These are phyloP conservation scores for Plenodomus biglobosus DNA, from an alignment of 2,329 filamentous ascomycete genomes.

Conservation along the genomic window DNA sequence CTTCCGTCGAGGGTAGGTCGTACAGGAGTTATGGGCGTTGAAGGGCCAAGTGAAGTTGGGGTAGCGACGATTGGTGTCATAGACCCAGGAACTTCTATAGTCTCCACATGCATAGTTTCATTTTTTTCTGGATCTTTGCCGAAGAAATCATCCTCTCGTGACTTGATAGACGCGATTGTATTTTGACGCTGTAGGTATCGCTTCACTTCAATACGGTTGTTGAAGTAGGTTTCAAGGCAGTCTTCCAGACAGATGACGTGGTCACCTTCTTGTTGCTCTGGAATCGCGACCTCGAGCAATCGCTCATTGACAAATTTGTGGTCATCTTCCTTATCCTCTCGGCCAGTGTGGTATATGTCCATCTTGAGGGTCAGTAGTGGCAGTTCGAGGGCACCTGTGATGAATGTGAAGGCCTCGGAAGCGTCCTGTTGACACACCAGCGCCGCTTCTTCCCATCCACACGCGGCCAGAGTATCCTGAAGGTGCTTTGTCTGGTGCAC, in stretches of 20 bases:
- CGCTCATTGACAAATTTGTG: constrained; percentile 95
- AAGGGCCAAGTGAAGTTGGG: constrained; percentile 31
- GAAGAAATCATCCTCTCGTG: constrained; percentile 26
- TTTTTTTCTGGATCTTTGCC: constrained; percentile 40
- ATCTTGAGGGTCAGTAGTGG: constrained; percentile 89
- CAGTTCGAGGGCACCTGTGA: constrained; percentile 84
- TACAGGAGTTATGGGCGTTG: constrained; percentile 27
- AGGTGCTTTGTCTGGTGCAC: constrained; percentile 70
- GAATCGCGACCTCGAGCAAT: constrained; percentile 87
- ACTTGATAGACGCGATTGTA: constrained; percentile 56
- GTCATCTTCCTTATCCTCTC: constrained; percentile 78
- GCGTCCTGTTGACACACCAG: constrained; percentile 86
- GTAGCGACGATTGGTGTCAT: constrained; percentile 41
- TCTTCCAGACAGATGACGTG: constrained; percentile 79
- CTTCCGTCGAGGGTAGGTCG: constrained; percentile 38
- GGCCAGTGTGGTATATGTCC: constrained; percentile 90
- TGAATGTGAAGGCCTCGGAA: constrained; percentile 93
- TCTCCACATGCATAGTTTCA: constrained; percentile 48
- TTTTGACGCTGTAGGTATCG: constrained; percentile 68
- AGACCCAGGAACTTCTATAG: constrained; percentile 42
- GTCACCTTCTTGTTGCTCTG: constrained; percentile 66
- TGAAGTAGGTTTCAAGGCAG: constrained; percentile 93
- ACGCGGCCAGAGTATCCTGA: constrained; percentile 78
- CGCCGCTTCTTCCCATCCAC: constrained; percentile 84
- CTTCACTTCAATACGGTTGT: constrained; percentile 86